Evolutionary conservation across 2,329 filamentous ascomycete genomes (phyloP).

Genomic region (Saccharata proteae): DNA sequence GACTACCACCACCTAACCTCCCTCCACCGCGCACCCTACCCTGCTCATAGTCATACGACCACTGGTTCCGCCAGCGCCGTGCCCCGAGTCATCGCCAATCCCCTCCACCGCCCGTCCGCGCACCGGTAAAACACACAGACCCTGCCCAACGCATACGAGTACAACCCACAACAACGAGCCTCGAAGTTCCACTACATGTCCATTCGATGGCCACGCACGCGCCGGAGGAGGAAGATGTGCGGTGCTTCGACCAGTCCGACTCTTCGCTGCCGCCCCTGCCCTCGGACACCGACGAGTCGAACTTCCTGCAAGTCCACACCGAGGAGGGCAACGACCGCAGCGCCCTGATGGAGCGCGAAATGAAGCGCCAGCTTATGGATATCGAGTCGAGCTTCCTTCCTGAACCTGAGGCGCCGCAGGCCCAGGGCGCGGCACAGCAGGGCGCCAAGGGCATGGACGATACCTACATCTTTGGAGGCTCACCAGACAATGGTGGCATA

Average conservation of each 20-base stretch:
- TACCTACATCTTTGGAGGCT: conserved; percentile 32
- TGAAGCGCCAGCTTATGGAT: conserved; percentile 48
- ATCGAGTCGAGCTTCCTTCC: conserved; percentile 53
- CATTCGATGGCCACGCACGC: conserved; percentile 16
- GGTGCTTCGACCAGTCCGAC: conserved; percentile 21
- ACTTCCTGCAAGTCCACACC: conserved; percentile 18
- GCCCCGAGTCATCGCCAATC: no score
- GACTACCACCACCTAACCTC: no score
- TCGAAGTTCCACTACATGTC: conserved; percentile 10
- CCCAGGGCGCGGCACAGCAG: conserved; percentile 18
- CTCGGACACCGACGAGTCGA: conserved; percentile 26
- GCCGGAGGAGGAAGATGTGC: conserved; percentile 21
- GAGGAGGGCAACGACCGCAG: conserved; percentile 26
- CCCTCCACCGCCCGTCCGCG: no score
- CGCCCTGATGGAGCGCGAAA: conserved; percentile 43
- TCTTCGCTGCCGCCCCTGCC: conserved; percentile 29
- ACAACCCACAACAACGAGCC: conserved; percentile 12
- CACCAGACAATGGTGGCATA: conserved; percentile 13
- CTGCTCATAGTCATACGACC: no score
- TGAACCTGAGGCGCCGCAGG: conserved; percentile 45
- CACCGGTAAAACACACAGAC: no score
- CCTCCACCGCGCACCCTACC: no score
- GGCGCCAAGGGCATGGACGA: conserved; percentile 28
- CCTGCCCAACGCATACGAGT: conserved; percentile 13
- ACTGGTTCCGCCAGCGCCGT: no score